Percentiles rank a stretch among this genome's conserved stretches.
Conservation (phyloP, 1,284 basidiomycete genomes). For the Leccinum angustisporum region DNA sequence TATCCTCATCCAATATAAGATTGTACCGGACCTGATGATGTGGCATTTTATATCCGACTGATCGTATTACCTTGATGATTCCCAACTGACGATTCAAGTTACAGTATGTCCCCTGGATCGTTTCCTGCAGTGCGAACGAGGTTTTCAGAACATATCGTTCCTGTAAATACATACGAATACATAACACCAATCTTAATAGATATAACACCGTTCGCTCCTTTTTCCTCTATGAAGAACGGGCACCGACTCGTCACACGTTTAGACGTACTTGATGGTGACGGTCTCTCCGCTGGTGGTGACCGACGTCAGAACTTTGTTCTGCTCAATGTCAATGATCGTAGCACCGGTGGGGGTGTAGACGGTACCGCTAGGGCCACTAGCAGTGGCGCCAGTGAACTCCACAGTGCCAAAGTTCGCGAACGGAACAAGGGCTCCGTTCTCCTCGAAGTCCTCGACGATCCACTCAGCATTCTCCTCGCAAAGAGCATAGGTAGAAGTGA, state of each 20-base stretch:
- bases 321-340: background rate
- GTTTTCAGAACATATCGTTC: background rate
- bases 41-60: background rate
- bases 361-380: background rate
- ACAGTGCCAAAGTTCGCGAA: background rate
- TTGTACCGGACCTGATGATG: conserved; percentile 18
- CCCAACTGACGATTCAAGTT: background rate
- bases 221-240: background rate
- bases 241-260: background rate
- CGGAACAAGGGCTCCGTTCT: background rate
- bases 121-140: background rate
- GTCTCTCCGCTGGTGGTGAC: background rate
- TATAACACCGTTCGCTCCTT: background rate
- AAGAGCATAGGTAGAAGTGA: background rate
- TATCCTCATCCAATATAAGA: conserved; percentile 2
- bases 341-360: background rate
- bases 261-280: background rate
- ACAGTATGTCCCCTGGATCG: background rate
- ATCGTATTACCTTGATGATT: background rate
- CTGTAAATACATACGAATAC: background rate
- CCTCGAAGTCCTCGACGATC: background rate
- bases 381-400: background rate
- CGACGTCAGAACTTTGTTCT: background rate
- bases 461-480: background rate
- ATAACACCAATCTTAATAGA: background rate